phyloP scores from a whole-genome alignment of 176 grass and related monocot species.

The Bromus sterilis region DNA sequence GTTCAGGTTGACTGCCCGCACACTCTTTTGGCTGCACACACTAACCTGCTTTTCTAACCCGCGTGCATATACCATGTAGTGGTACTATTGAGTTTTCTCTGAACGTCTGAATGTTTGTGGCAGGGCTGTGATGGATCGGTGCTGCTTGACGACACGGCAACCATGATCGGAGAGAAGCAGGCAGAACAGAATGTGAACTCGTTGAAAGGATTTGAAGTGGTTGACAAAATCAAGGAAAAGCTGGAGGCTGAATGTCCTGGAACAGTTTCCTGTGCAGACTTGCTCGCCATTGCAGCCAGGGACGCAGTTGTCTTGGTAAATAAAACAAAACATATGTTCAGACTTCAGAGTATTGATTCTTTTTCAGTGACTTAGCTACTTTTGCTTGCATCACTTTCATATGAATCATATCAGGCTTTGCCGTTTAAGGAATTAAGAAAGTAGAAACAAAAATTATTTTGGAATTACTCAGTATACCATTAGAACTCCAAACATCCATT shows the following conservation, averaged over 20 bases:
- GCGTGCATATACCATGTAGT: background rate
- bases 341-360: background rate
- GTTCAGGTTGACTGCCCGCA: conserved; percentile 48
- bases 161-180: conserved; percentile 72
- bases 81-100: background rate
- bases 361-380: background rate
- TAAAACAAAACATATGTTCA: background rate
- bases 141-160: conserved; percentile 74
- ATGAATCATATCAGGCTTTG: background rate
- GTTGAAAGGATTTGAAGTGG: conserved; percentile 83
- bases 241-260: conserved; percentile 85
- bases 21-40: background rate
- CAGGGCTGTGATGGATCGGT: conserved; percentile 96
- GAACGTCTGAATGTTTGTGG: background rate
- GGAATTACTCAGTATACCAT: background rate
- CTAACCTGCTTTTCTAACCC: background rate
- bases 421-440: background rate
- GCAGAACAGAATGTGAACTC: conserved; percentile 83
- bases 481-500: background rate
- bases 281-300: conserved; percentile 87
- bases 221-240: conserved; percentile 84
- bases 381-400: background rate
- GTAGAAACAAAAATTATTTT: too few species aligned
- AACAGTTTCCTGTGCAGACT: conserved; percentile 81
- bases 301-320: conserved; percentile 71